Conservation (phyloP, 345 rosid genomes). For the Cochlearia excelsa region DNA sequence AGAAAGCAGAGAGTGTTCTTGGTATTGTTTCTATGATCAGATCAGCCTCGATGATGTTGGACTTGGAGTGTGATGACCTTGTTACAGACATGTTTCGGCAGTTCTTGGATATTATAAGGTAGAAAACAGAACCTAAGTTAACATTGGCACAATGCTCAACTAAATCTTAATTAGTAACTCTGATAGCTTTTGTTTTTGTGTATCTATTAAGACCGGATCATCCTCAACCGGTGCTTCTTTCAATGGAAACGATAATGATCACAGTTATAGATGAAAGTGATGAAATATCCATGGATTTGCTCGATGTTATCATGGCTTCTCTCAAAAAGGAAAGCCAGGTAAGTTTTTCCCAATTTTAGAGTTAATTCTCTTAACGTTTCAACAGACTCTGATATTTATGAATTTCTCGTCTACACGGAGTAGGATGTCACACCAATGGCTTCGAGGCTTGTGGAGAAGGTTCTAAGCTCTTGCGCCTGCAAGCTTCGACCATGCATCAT, state of each 20-base stretch:
- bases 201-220: slow-evolving; percentile 47
- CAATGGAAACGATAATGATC: slow-evolving; percentile 76
- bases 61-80: slow-evolving; percentile 63
- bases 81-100: slow-evolving; percentile 59
- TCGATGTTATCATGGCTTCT: slow-evolving; percentile 57
- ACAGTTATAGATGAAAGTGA: slow-evolving; percentile 68
- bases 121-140: slow-evolving; percentile 11
- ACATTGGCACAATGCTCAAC: not conserved
- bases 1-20: slow-evolving; percentile 58
- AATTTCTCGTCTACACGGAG: slow-evolving; percentile 11
- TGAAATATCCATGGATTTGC: slow-evolving; percentile 53
- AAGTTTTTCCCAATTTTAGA: slow-evolving; percentile 17
- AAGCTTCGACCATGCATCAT: slow-evolving; percentile 56
- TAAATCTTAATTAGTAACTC: not conserved
- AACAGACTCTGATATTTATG: slow-evolving; percentile 11
- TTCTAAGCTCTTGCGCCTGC: slow-evolving; percentile 50
- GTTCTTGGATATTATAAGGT: slow-evolving; percentile 59
- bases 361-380: not conserved
- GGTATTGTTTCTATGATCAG: slow-evolving; percentile 64
- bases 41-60: slow-evolving; percentile 73
- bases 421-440: slow-evolving; percentile 49
- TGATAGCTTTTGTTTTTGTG: slow-evolving; percentile 30
- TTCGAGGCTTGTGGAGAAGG: slow-evolving; percentile 54
- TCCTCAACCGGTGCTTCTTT: slow-evolving; percentile 43
- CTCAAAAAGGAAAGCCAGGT: slow-evolving; percentile 61